Evolutionary conservation across 208 protist species (phyloP).

Genomic region (Leishmania tarentolae): DNA sequence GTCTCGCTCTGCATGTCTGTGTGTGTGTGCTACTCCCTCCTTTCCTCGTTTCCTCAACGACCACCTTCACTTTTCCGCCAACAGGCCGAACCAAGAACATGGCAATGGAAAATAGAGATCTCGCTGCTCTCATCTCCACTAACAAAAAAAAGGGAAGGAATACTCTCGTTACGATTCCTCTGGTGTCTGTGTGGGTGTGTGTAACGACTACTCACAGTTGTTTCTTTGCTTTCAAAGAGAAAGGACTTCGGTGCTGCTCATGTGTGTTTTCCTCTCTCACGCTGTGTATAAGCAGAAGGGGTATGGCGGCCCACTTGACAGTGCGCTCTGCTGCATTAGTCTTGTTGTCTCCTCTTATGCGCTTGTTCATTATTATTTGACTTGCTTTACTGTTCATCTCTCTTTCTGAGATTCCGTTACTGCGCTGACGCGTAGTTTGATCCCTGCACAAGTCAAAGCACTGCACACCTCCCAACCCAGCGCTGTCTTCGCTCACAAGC

Average conservation of each 20-base stretch:
- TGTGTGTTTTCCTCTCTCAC: slow-evolving; percentile 5
- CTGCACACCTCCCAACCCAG: not conserved
- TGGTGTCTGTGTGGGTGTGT: not conserved
- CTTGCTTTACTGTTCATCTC: slow-evolving; percentile 16
- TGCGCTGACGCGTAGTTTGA: slow-evolving; percentile 5
- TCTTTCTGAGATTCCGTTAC: slow-evolving; percentile 5
- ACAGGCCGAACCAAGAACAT: not conserved
- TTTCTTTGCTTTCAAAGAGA: slow-evolving; percentile 7
- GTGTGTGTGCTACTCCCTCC: slow-evolving; percentile 2
- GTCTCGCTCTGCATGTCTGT: not conserved
- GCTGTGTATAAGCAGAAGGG: not conserved
- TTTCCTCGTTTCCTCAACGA: not conserved
- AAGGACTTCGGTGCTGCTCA: not conserved
- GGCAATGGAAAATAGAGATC: not conserved
- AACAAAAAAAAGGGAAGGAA: not conserved
- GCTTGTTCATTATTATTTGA: slow-evolving; percentile 4
- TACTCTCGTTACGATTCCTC: not conserved
- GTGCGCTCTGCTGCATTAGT: not conserved
- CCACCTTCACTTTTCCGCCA: not conserved
- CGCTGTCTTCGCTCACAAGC: not conserved
- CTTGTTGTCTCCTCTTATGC: not conserved
- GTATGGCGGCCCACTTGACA: not conserved
- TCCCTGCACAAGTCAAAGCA: not conserved
- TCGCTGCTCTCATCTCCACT: not conserved
- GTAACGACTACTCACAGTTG: not conserved